phyloP scores from a whole-genome alignment of 2,329 filamentous ascomycete species.

The Arthroderma sp. region DNA sequence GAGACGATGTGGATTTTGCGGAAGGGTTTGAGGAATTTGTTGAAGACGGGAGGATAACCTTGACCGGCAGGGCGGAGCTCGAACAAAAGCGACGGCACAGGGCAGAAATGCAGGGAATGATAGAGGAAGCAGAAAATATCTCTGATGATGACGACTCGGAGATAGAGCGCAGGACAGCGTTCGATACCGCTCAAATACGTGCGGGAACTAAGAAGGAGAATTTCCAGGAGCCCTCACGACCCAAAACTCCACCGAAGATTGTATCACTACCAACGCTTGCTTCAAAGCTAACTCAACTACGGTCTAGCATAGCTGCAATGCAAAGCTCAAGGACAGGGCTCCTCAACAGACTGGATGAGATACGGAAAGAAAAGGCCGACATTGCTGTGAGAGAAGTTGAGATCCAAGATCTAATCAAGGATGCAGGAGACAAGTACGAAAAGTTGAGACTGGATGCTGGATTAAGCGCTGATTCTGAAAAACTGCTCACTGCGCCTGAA shows the following conservation, averaged over 20 bases:
- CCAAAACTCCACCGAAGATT: slow-evolving; percentile 57
- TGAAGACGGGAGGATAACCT: slow-evolving; percentile 64
- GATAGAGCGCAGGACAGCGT: slow-evolving; percentile 56
- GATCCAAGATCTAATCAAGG: slow-evolving; percentile 66
- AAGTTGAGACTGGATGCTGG: slow-evolving; percentile 37
- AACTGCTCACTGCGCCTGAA: slow-evolving; percentile 15
- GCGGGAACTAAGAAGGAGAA: slow-evolving; percentile 53
- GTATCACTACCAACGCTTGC: slow-evolving; percentile 63
- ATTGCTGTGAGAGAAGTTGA: slow-evolving; percentile 59
- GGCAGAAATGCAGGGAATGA: slow-evolving; percentile 70
- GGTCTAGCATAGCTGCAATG: slow-evolving; percentile 48
- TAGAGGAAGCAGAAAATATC: slow-evolving; percentile 60
- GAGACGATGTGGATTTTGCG: slow-evolving; percentile 80
- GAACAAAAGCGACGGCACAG: slow-evolving; percentile 54
- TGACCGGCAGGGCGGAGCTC: slow-evolving; percentile 66
- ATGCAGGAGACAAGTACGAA: slow-evolving; percentile 62
- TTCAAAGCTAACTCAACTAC: slow-evolving; percentile 52
- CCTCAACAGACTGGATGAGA: slow-evolving; percentile 49
- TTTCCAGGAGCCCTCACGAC: slow-evolving; percentile 21
- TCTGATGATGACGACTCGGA: slow-evolving; percentile 53
- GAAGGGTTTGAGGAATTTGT: slow-evolving; percentile 91
- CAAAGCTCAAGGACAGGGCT: slow-evolving; percentile 49
- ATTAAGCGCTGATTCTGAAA: slow-evolving; percentile 14
- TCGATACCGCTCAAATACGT: slow-evolving; percentile 73
- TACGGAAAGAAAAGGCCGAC: slow-evolving; percentile 55